Conservation (phyloP, 805 yeast genomes). For the Metschnikowia aberdeeniae region DNA sequence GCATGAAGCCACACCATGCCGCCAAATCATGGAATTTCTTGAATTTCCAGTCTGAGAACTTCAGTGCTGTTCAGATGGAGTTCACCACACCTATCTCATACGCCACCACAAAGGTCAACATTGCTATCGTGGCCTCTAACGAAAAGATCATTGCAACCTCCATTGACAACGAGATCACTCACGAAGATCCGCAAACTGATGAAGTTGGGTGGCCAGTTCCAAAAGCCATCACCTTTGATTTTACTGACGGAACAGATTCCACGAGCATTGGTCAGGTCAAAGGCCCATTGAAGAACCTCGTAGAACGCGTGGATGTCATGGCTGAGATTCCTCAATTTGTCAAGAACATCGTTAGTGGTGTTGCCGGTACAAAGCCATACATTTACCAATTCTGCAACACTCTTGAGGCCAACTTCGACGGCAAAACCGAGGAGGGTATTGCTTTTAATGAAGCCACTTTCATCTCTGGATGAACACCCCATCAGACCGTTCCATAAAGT, state of each 20-base stretch:
- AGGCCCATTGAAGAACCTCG: constrained; percentile 59
- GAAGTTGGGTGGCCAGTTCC: constrained; percentile 95
- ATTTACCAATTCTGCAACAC: constrained; percentile 86
- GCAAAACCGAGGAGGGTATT: constrained; percentile 52
- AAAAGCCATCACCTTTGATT: constrained; percentile 54
- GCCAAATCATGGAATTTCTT: constrained; percentile 96
- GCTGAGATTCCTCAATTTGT: constrained; percentile 93
- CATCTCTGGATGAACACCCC: constrained; percentile 42
- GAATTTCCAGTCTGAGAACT: constrained; percentile 74
- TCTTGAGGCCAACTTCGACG: constrained; percentile 44
- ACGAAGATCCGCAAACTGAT: constrained; percentile 49
- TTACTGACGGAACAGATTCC: constrained; percentile 38
- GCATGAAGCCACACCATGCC: constrained; percentile 99
- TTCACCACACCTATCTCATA: constrained; percentile 91
- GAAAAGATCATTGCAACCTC: constrained; percentile 62
- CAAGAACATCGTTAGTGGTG: constrained; percentile 88
- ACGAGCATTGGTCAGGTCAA: constrained; percentile 44
- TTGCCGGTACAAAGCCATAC: constrained; percentile 95
- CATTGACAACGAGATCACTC: constrained; percentile 59
- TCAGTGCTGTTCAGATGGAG: constrained; percentile 85
- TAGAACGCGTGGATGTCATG: constrained; percentile 96
- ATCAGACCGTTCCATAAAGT: not conserved
- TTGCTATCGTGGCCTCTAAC: constrained; percentile 69
- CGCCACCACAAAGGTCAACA: constrained; percentile 72
- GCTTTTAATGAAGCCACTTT: constrained; percentile 81